Conservation (phyloP, 2,329 filamentous ascomycete genomes). For the Akanthomyces lecanii region DNA sequence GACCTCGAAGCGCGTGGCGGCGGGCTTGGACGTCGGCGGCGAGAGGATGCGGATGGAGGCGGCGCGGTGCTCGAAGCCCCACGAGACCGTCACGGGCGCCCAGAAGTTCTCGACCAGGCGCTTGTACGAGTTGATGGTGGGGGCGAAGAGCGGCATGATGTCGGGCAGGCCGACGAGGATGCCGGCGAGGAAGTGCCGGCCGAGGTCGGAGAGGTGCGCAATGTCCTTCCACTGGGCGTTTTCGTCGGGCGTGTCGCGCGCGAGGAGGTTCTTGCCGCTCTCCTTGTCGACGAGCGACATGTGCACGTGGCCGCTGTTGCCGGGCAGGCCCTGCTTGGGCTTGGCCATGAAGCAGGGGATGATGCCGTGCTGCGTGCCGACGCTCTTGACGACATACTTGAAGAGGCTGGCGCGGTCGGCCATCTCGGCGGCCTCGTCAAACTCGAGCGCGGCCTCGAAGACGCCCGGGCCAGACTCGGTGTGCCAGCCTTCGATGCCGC, state of each 20-base stretch:
- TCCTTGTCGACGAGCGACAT: constrained; percentile 76
- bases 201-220: constrained; percentile 76
- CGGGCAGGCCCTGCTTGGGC: constrained; percentile 81
- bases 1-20: constrained; percentile 87
- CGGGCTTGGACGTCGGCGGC: constrained; percentile 77
- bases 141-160: constrained; percentile 91
- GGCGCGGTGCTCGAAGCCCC: constrained; percentile 92
- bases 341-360: constrained; percentile 99
- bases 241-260: constrained; percentile 66
- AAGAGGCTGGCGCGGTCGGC: constrained; percentile 88
- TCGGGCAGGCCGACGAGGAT: constrained; percentile 84
- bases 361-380: constrained; percentile 82
- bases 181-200: constrained; percentile 89
- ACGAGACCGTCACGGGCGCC: constrained; percentile 95
- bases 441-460: constrained; percentile 91
- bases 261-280: constrained; percentile 76
- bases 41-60: constrained; percentile 87
- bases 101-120: constrained; percentile 98
- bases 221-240: constrained; percentile 72
- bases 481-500: constrained; percentile 90
- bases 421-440: constrained; percentile 82
- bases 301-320: constrained; percentile 95
- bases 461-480: constrained; percentile 92
- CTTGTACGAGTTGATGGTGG: constrained; percentile 97
- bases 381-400: constrained; percentile 90